phyloP scores from a whole-genome alignment of 2,329 filamentous ascomycete genomes.

The Penicillium aurantiogriseum region DNA sequence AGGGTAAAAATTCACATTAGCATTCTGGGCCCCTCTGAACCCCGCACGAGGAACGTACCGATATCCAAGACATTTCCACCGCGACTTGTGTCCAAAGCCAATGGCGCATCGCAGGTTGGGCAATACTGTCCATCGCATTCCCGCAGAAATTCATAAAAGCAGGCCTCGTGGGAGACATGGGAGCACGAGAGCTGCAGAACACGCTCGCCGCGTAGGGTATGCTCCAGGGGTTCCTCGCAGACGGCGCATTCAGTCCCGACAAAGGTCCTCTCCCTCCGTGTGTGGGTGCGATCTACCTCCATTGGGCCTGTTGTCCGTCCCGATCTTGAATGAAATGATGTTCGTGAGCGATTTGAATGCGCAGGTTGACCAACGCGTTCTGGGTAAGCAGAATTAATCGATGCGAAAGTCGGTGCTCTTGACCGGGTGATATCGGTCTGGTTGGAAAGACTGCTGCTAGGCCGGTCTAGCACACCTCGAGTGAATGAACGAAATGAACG shows the following conservation, averaged over 20 bases:
- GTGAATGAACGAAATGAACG: slow-evolving; percentile 33
- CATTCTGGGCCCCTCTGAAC: slow-evolving; percentile 4
- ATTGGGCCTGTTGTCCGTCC: slow-evolving; percentile 62
- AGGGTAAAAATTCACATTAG: slow-evolving; percentile 14
- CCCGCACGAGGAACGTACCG: slow-evolving; percentile 55
- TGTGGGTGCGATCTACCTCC: slow-evolving; percentile 73
- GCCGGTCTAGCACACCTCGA: slow-evolving; percentile 28
- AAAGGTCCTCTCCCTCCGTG: slow-evolving; percentile 87
- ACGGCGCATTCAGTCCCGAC: slow-evolving; percentile 93
- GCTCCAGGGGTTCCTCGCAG: slow-evolving; percentile 93
- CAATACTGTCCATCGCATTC: slow-evolving; percentile 93
- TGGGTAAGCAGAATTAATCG: slow-evolving; percentile 19
- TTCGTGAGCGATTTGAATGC: slow-evolving; percentile 34
- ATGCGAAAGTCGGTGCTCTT: slow-evolving; percentile 26
- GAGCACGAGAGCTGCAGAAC: slow-evolving; percentile 93
- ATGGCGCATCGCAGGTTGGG: slow-evolving; percentile 85
- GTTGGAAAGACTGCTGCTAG: slow-evolving; percentile 30
- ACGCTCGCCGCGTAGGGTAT: slow-evolving; percentile 88
- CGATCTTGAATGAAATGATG: slow-evolving; percentile 39
- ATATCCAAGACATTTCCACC: slow-evolving; percentile 91
- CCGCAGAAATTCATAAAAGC: slow-evolving; percentile 97
- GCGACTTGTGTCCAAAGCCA: slow-evolving; percentile 88
- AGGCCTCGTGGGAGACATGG: slow-evolving; percentile 97
- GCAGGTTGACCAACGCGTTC: slow-evolving; percentile 18
- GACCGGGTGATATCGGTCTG: slow-evolving; percentile 26